Conservation (phyloP, 371 early-diverging fungal species). For the Saksenaea oblongispora region DNA sequence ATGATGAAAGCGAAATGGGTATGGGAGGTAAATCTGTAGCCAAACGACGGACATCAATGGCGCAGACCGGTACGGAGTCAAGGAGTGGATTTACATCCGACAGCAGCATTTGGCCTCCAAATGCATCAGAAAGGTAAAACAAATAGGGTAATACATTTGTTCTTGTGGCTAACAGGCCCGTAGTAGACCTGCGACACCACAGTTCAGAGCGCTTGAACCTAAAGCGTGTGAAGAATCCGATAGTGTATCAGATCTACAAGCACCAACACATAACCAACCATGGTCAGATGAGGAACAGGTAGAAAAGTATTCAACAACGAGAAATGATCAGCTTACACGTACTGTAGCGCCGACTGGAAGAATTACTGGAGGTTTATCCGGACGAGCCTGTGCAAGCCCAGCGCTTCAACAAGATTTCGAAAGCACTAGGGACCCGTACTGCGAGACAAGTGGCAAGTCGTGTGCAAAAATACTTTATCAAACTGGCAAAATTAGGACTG, state of each 20-base stretch:
- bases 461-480: conserved; percentile 71
- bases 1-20: conserved; percentile 18
- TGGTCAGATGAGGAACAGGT: conserved; percentile 72
- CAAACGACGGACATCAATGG: conserved; percentile 38
- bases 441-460: conserved; percentile 67
- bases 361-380: conserved; percentile 55
- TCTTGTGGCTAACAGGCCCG: not conserved
- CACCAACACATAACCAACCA: conserved; percentile 56
- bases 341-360: conserved; percentile 49
- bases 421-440: conserved; percentile 61
- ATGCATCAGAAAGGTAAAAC: conserved; percentile 3
- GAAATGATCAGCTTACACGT: not conserved
- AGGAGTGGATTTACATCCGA: not conserved
- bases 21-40: conserved; percentile 36
- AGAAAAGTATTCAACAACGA: not conserved
- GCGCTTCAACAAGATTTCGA: conserved; percentile 63
- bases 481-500: conserved; percentile 62
- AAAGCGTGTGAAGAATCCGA: not conserved
- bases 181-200: not conserved
- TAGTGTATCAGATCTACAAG: conserved; percentile 19
- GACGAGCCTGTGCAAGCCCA: conserved; percentile 68
- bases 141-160: not conserved
- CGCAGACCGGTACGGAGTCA: conserved; percentile 20
- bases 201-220: not conserved
- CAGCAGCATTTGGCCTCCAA: not conserved